A percentile compares a stretch with the other conserved stretches of the same genome.
Conservation (phyloP, 306 rosid species). For the Fragaria nilgerrensis region DNA sequence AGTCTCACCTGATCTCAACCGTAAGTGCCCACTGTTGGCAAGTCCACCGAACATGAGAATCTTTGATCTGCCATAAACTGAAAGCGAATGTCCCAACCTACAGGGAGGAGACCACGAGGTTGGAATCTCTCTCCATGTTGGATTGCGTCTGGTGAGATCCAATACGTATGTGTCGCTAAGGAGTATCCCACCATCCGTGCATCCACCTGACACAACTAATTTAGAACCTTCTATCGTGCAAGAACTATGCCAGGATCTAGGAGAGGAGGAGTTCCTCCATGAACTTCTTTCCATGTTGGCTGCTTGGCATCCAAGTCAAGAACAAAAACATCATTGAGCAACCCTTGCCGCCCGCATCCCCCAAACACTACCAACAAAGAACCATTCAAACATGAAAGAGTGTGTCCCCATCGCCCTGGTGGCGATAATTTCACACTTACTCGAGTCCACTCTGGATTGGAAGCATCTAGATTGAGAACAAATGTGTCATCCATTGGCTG, state of each 20-base stretch:
- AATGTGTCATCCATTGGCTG: slow-evolving; percentile 98
- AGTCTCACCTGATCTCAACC: slow-evolving; percentile 86
- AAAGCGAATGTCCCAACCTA: slow-evolving; percentile 91
- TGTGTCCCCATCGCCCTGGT: slow-evolving; percentile 99
- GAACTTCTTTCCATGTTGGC: slow-evolving; percentile 93
- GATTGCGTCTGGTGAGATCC: slow-evolving; percentile 68
- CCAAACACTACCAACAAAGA: slow-evolving; percentile 95
- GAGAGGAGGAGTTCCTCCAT: slow-evolving; percentile 82
- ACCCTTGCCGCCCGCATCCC: slow-evolving; percentile 90
- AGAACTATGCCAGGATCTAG: slow-evolving; percentile 98
- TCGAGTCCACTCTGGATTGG: slow-evolving; percentile 82
- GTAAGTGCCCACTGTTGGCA: slow-evolving; percentile 88
- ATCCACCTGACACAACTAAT: slow-evolving; percentile 92
- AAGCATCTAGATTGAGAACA: slow-evolving; percentile 88
- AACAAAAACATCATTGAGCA: slow-evolving; percentile 87
- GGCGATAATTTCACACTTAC: slow-evolving; percentile 87
- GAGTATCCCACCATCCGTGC: slow-evolving; percentile 88
- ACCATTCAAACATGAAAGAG: slow-evolving; percentile 78
- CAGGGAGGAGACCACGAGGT: slow-evolving; percentile 86
- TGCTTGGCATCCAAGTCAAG: slow-evolving; percentile 98
- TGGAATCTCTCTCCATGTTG: slow-evolving; percentile 91
- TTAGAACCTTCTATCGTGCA: slow-evolving; percentile 94
- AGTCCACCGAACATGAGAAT: slow-evolving; percentile 98
- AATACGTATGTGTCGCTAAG: slow-evolving; percentile 81
- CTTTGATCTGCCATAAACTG: slow-evolving; percentile 81